A percentile compares a stretch with the other conserved stretches of the same genome.
Conservation (phyloP, 305 asterid species). For the Fraxinus latifolia region DNA sequence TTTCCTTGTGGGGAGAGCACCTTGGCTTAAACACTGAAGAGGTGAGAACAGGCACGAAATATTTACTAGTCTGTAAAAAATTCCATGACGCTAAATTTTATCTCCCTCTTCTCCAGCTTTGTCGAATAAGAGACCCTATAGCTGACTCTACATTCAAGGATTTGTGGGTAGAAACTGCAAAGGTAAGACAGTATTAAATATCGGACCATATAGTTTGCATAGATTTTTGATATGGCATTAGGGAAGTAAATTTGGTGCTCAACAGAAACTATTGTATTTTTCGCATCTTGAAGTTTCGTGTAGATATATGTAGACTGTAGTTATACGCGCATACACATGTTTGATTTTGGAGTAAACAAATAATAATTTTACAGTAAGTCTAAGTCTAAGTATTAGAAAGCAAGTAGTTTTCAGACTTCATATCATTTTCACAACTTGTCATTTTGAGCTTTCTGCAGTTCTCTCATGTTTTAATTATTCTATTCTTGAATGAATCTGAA, state of each 20-base stretch:
- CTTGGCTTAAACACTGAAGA: constrained; percentile 64
- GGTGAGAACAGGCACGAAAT: constrained; percentile 41
- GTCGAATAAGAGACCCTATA: constrained; percentile 66
- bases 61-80: constrained; percentile 1
- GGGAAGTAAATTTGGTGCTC: neutral
- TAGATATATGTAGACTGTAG: neutral
- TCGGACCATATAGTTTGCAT: neutral
- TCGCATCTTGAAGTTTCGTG: neutral
- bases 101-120: constrained; percentile 43
- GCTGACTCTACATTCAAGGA: constrained; percentile 62
- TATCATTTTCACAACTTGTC: neutral
- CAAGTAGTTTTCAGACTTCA: neutral
- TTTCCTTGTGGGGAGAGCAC: constrained; percentile 91
- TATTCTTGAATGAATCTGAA: neutral
- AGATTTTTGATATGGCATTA: neutral
- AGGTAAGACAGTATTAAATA: constrained; percentile 41
- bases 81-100: neutral
- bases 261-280: neutral
- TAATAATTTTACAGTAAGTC: neutral
- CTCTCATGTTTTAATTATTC: neutral
- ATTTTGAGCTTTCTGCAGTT: neutral
- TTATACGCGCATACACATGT: neutral
- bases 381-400: neutral
- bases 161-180: constrained; percentile 71
- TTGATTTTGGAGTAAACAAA: neutral